A percentile compares a stretch with the other conserved stretches of the same genome.
Evolutionary conservation across 768 basidiomycete genomes (phyloP).

Genomic region (Ramaria sp.): DNA sequence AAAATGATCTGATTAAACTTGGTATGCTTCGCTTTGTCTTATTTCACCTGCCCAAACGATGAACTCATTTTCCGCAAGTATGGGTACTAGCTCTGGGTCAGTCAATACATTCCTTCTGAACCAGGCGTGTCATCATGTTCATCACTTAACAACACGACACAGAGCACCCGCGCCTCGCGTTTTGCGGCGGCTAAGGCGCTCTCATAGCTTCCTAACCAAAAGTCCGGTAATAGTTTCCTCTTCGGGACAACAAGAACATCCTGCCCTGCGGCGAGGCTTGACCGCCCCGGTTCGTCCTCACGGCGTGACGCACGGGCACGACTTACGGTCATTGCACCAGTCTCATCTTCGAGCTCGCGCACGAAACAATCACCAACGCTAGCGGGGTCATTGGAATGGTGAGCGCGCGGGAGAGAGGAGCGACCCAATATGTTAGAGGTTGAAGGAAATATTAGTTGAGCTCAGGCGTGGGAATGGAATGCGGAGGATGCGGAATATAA

Average conservation of each 20-base stretch:
- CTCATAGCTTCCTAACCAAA: conserved; percentile 74
- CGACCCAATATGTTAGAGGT: conserved; percentile 28
- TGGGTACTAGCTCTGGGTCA: conserved; percentile 55
- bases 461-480: conserved; percentile 50
- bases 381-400: conserved; percentile 24
- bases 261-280: conserved; percentile 25
- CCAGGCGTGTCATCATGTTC: conserved; percentile 82
- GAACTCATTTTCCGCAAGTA: conserved; percentile 63
- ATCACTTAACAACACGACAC: conserved; percentile 73
- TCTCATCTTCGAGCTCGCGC: conserved; percentile 73
- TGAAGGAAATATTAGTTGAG: conserved; percentile 32
- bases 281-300: conserved; percentile 16
- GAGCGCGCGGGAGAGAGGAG: conserved; percentile 17
- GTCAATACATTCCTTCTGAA: conserved; percentile 78
- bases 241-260: neutral
- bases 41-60: conserved; percentile 92
- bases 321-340: conserved; percentile 57
- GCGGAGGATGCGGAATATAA: conserved; percentile 55
- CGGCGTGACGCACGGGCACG: conserved; percentile 22
- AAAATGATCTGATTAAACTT: conserved; percentile 30
- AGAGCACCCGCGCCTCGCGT: conserved; percentile 61
- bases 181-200: conserved; percentile 61
- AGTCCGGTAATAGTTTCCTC: conserved; percentile 54
- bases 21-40: conserved; percentile 71
- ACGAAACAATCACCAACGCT: conserved; percentile 68